phyloP scores from a whole-genome alignment of 2,329 filamentous ascomycete genomes.

The Pestalotiopsis sp. region DNA sequence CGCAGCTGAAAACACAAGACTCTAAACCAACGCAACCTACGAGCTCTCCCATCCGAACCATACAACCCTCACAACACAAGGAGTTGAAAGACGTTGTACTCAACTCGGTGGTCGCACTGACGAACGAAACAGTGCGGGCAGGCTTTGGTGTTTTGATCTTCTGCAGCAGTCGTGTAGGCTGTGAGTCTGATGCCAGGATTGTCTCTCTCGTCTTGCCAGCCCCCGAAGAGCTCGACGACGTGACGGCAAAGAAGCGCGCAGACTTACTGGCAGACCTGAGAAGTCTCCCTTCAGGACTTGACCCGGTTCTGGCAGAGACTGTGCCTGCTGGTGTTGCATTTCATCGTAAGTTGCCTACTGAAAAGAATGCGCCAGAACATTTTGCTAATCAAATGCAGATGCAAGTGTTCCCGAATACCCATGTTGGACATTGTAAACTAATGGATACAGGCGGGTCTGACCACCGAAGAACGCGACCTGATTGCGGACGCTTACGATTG shows the following conservation, averaged over 20 bases:
- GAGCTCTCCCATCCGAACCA: constrained; percentile 44
- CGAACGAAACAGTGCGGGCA: constrained; percentile 67
- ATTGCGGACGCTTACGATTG: constrained; percentile 72
- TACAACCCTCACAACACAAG: constrained; percentile 59
- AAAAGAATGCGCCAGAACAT: neutral
- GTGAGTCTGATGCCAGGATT: constrained; percentile 68
- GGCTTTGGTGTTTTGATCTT: constrained; percentile 76
- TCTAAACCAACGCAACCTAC: constrained; percentile 34
- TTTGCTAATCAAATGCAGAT: neutral
- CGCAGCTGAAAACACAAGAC: constrained; percentile 44
- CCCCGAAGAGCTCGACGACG: constrained; percentile 44
- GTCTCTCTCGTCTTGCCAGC: constrained; percentile 69
- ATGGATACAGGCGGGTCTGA: constrained; percentile 62
- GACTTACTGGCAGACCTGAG: constrained; percentile 69
- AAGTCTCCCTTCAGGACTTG: constrained; percentile 67
- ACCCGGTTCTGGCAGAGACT: constrained; percentile 65
- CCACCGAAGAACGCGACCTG: constrained; percentile 74
- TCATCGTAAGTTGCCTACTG: constrained; percentile 58
- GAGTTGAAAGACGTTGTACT: constrained; percentile 67
- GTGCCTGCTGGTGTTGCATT: constrained; percentile 72
- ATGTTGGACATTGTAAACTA: constrained; percentile 18
- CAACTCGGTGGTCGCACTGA: constrained; percentile 72
- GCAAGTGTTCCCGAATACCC: neutral
- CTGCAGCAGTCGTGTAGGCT: constrained; percentile 68
- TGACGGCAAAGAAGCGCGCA: constrained; percentile 58